Evolutionary conservation across 2,329 filamentous ascomycete species (phyloP), one percentile per base, ranked within the genome.

Genomic region (Aspergillus tamarii): DNA sequence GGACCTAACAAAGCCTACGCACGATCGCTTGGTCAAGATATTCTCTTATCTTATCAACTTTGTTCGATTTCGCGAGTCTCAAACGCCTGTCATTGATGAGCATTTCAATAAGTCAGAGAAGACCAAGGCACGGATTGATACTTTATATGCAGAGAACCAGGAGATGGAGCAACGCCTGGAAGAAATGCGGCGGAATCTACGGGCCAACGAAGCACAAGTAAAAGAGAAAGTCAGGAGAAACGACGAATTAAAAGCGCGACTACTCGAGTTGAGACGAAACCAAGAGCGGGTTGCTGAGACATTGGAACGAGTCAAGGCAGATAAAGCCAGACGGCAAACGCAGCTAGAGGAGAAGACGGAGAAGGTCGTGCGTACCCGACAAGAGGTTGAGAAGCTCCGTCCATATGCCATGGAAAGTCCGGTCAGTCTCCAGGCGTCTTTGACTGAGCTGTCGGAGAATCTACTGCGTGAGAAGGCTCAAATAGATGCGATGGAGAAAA

Each of bases 31-130:
- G 16, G 91, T 94, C 73, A 96, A 95, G 82, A 96, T 98, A 73
- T 95, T 99, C 77, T 96, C 92, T 68, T 97, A 97, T 79, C 87
- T 98, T 67, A 99, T 99, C 83, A 99, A 99, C 81, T 99, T 99
- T 79, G 94, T 98, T 70, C 89, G 95, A 59, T 99, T 98, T 81
- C 91, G 95, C 71, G 94, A 97, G 81, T 93, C 91, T 66, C 94
- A 98, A 78, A 96, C 93, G 1, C 83, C 84, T 45, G 88, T 95
- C 34, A 97, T 98, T 67, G 94, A 97, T 76, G 88, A 96, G 76
- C 91, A 98, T 80, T 95, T 95, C 82, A 95, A 97, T 83, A 94
- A 92, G 72, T 88, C 91, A 14, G 93, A 97, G 79, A 88, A 87
- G 64, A 94, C 91, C 1, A 97, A 97, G 80, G 84, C 89, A 59